Evolutionary conservation across 805 yeast species (phyloP), one percentile per base, ranked within the genome.

Genomic region (Kuraishia ogatae): DNA sequence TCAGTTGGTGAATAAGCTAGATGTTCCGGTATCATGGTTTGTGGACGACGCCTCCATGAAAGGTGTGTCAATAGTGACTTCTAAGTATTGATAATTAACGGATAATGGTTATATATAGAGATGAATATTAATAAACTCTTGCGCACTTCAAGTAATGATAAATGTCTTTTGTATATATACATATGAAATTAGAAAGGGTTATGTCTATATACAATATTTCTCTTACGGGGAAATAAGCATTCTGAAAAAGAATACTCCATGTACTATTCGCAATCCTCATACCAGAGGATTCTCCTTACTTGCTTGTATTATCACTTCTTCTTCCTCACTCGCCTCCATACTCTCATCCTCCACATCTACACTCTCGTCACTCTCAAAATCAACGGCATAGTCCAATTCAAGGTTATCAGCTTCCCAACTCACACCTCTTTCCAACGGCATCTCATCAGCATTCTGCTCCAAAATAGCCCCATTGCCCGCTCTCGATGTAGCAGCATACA

Each of bases 11-110:
- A 90, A 87, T 66, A 78, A 79, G 17, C 66, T 83, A 50, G 69
- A 70, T 53, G 76, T 74, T 4, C 79, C 82, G 20, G 90, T 87
- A 10, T 66, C 78, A 50, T 92, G 97, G 97, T 88, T 91, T 68
- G 93, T 89, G 49, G 85, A 89, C 68, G 80, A 81, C 55, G 82
- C 79, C n/a, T 97, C 97, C 1, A 71, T 89, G 47, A 71, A 76
- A 21, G 89, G 87, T 26, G 89, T 86, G 47, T 58, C 62, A 5
- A 66, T 66, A 11, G 50, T 55, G 10, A 52, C 60, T 4, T 57
- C 61, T 1, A 58, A 61, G 51, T 62, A 52, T 50, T 53, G 48
- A 54, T 11, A 7, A 35, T 13, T 35, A 4, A 26, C 29, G 29
- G 10, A 15, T 35, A 35, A 35, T 35, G 43, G 43, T 35, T 35